Conservation (phyloP, 306 rosid genomes). For the Prunus davidiana region DNA sequence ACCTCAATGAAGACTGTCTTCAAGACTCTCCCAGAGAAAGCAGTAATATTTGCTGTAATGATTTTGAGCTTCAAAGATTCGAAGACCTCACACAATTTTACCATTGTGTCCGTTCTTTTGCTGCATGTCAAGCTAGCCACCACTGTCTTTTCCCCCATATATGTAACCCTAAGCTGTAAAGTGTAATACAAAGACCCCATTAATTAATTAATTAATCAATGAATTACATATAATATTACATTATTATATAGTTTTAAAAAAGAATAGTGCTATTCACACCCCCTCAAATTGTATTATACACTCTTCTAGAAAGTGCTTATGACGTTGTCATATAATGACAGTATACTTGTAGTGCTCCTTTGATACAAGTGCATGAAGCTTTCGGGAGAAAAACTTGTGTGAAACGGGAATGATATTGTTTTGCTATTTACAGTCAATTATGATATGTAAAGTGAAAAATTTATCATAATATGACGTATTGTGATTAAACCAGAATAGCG, state of each 20-base stretch:
- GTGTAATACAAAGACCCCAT: neutral
- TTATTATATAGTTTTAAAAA: neutral
- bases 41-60: slow-evolving; percentile 66
- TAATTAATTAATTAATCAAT: neutral
- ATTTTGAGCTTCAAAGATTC: slow-evolving; percentile 92
- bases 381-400: neutral
- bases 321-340: neutral
- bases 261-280: too few relatives aligned
- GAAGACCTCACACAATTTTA: slow-evolving; percentile 76
- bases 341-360: too few relatives aligned
- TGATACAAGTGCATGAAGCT: neutral
- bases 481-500: too few relatives aligned
- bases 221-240: neutral
- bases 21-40: slow-evolving; percentile 67
- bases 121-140: slow-evolving; percentile 85
- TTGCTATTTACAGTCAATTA: too few relatives aligned
- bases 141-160: slow-evolving; percentile 70
- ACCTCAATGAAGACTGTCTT: slow-evolving; percentile 94
- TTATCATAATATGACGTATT: too few relatives aligned
- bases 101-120: slow-evolving; percentile 83
- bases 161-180: slow-evolving; percentile 64
- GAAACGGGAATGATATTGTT: too few relatives aligned
- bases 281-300: neutral
- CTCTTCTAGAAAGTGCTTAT: neutral
- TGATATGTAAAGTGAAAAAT: too few relatives aligned